Evolutionary conservation across 2,329 filamentous ascomycete genomes (phyloP).

Genomic region (Aspergillus felis): DNA sequence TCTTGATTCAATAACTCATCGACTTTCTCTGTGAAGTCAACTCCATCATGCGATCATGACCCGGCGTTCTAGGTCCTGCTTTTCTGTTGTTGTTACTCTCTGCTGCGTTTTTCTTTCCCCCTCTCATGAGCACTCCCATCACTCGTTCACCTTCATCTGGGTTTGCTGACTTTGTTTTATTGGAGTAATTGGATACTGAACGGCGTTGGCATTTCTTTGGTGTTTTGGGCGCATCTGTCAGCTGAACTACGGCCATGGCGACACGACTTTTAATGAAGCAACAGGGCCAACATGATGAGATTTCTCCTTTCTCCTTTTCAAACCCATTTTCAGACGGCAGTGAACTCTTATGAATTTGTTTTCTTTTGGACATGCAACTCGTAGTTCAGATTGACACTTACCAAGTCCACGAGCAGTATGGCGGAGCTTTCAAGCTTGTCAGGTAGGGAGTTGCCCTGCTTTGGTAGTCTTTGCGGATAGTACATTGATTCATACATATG

Average conservation of each 20-base stretch:
- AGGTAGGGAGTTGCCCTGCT: no score
- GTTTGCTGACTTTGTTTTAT: neutral
- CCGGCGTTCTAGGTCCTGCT: slow-evolving; percentile 16
- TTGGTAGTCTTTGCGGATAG: neutral
- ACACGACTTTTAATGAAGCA: slow-evolving; percentile 25
- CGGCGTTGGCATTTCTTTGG: slow-evolving; percentile 20
- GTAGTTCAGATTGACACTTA: slow-evolving; percentile 7
- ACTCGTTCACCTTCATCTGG: neutral
- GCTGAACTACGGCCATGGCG: slow-evolving; percentile 15
- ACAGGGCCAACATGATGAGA: slow-evolving; percentile 17
- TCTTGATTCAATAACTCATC: neutral
- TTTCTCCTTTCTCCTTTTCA: slow-evolving; percentile 7
- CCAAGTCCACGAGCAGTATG: neutral
- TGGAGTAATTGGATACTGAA: slow-evolving; percentile 11
- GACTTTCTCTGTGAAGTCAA: neutral
- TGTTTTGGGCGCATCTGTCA: slow-evolving; percentile 20
- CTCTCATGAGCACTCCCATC: slow-evolving; percentile 4
- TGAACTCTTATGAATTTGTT: neutral
- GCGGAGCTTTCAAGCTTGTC: neutral
- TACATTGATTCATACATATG: neutral
- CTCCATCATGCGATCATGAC: slow-evolving; percentile 17
- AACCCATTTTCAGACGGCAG: slow-evolving; percentile 11
- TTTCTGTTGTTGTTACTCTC: slow-evolving; percentile 8
- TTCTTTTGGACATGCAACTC: slow-evolving; percentile 9
- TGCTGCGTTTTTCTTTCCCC: slow-evolving; percentile 6